Evolutionary conservation across 2,329 filamentous ascomycete species (phyloP), one percentile per base, ranked within the genome.

Genomic region (Aspergillus neoniger): DNA sequence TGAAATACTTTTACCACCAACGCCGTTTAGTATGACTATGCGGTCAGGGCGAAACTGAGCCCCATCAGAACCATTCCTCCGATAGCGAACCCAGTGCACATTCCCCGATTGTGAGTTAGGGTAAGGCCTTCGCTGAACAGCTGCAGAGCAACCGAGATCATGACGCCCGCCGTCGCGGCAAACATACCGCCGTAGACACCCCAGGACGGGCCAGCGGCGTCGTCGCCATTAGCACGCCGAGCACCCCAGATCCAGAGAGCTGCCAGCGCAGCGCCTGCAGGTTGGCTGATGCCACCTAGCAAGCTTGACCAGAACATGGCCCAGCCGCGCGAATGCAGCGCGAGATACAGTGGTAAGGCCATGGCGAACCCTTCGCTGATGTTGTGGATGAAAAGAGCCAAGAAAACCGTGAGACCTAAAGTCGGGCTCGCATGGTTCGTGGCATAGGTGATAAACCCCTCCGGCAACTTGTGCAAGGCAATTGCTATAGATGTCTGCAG

Each of bases 341-440:
- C 95, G 70, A 99, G 90, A 76, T 96, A 99, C 0, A 99, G 82
- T 0, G 95, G 95, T 0, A 99, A 80, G 0, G 92, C 92, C 84
- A 99, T 90, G 63, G 93, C 91, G 73, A 98, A 98, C 1, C 95
- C 95, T 79, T 99, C 95, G 28, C 92, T 93, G 70, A 99, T 96
- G 79, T 98, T 99, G 83, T 99, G 95, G 61, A 99, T 94, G 73
- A 96, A 96, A 7, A 99, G 85, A 0, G 95, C 94, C 76, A 98
- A 86, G 79, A 99, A 99, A 57, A 99, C 92, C 55, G 91, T 90
- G 76, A 96, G 87, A 19, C 95, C 95, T 0, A 99, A 86, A 0
- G 85, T 82, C 0, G 95, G 93, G 74, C 93, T 98, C 12, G 92
- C 94, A 73, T 99, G 95, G 76, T 98, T 99, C 9, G 95, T 97